Evolutionary conservation across 257 asterid genomes (phyloP).

Genomic region (Galeopsis tetrahit): DNA sequence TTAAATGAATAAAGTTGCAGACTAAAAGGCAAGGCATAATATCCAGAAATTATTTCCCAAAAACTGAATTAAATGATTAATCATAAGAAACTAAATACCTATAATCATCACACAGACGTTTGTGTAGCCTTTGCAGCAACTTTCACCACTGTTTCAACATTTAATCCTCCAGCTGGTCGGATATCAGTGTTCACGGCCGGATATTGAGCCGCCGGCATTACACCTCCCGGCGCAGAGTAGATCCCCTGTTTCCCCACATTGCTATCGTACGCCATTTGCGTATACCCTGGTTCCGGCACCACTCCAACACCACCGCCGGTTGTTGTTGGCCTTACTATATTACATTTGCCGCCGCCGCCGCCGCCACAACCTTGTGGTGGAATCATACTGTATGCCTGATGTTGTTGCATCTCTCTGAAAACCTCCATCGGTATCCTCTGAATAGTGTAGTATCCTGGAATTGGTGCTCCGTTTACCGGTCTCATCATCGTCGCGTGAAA

Average conservation of each 20-base stretch:
- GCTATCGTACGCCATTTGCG: conserved; percentile 69
- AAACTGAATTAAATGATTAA: not conserved
- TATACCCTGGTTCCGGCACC: conserved; percentile 51
- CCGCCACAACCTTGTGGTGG: conserved; percentile 40
- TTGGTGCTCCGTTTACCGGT: conserved; percentile 49
- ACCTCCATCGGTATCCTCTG: conserved; percentile 67
- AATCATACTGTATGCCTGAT: conserved; percentile 55
- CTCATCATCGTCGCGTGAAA: conserved; percentile 65
- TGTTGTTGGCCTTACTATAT: conserved; percentile 46
- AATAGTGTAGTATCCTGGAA: conserved; percentile 73
- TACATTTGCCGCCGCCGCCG: conserved; percentile 47
- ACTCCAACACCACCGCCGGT: conserved; percentile 41
- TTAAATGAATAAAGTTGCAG: too few species aligned
- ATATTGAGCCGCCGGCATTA: conserved; percentile 49
- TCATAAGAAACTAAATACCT: conserved; percentile 17
- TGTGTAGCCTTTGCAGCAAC: conserved; percentile 51
- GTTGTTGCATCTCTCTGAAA: conserved; percentile 64
- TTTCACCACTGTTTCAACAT: conserved; percentile 49
- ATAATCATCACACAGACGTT: conserved; percentile 50
- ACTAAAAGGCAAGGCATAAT: not conserved
- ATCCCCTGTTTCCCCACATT: conserved; percentile 67
- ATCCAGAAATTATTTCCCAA: conserved; percentile 22
- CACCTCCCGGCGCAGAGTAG: conserved; percentile 69
- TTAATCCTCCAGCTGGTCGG: conserved; percentile 41
- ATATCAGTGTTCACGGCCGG: conserved; percentile 46